A percentile compares a stretch with the other conserved stretches of the same genome.
These are phyloP conservation scores for Guadua angustifolia DNA, from an alignment of 176 grass and related monocot species.

Conservation along the genomic window DNA sequence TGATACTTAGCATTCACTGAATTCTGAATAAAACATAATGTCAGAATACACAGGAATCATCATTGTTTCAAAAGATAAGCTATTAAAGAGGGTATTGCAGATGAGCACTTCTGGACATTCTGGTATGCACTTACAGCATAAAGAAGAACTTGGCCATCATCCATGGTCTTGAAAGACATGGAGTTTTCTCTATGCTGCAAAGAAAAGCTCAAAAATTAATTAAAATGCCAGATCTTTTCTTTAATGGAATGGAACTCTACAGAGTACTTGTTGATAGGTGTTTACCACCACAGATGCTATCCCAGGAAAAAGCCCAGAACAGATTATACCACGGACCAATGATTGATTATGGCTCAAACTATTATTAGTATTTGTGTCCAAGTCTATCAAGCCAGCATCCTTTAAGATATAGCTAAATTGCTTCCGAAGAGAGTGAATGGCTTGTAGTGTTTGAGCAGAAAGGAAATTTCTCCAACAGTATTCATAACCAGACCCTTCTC, in stretches of 20 bases:
- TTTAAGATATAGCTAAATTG: too few relatives aligned
- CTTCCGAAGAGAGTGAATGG: constrained; percentile 91
- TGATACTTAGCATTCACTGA: constrained; percentile 93
- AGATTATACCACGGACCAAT: constrained; percentile 86
- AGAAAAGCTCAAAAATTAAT: constrained; percentile 32
- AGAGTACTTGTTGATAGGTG: not conserved
- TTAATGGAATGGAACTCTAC: constrained; percentile 1
- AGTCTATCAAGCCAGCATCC: too few relatives aligned
- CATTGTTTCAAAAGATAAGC: not conserved
- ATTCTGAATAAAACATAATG: constrained; percentile 66
- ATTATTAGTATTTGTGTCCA: too few relatives aligned
- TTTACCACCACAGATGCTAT: constrained; percentile 95
- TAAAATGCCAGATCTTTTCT: not conserved
- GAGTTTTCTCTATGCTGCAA: constrained; percentile 92
- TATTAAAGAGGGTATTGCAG: constrained; percentile 1
- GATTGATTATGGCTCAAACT: constrained; percentile 97
- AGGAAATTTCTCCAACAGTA: constrained; percentile 98
- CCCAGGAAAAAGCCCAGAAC: constrained; percentile 93
- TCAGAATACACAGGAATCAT: constrained; percentile 1
- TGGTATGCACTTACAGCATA: too few relatives aligned
- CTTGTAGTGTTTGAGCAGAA: constrained; percentile 92
- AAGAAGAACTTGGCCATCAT: too few relatives aligned
- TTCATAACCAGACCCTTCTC: constrained; percentile 90
- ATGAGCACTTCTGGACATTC: constrained; percentile 1
- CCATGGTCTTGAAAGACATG: constrained; percentile 74